These are phyloP conservation scores for Chalciporus sphaerocephalus DNA, from an alignment of 768 basidiomycete genomes.

Conservation along the genomic window DNA sequence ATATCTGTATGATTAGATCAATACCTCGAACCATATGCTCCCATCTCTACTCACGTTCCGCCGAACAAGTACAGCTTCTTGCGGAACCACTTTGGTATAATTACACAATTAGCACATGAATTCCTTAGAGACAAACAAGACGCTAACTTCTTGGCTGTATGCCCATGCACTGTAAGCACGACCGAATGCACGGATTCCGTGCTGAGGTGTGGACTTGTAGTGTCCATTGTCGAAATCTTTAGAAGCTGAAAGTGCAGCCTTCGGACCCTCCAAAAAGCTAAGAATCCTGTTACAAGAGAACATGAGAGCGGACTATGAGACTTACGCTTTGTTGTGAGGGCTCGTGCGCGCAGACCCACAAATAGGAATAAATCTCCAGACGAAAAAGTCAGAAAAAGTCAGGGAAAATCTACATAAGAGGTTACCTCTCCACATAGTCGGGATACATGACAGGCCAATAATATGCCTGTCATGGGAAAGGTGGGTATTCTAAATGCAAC, in stretches of 20 bases:
- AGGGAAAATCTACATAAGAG: background rate
- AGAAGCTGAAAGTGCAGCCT: slow-evolving; percentile 48
- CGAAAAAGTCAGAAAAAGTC: background rate
- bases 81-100: slow-evolving; percentile 46
- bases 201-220: slow-evolving; percentile 44
- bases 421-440: slow-evolving; percentile 47
- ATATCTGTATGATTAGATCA: slow-evolving; percentile 31
- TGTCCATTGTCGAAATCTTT: slow-evolving; percentile 53
- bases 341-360: slow-evolving; percentile 56
- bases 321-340: slow-evolving; percentile 51
- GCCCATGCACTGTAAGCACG: slow-evolving; percentile 57
- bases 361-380: slow-evolving; percentile 44
- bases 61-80: slow-evolving; percentile 40
- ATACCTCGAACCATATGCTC: background rate
- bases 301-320: background rate
- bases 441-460: slow-evolving; percentile 56
- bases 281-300: background rate
- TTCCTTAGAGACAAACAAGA: background rate
- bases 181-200: slow-evolving; percentile 52
- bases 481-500: background rate
- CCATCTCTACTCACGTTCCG: slow-evolving; percentile 33
- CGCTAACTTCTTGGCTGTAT: slow-evolving; percentile 49
- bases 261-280: slow-evolving; percentile 60
- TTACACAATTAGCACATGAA: background rate
- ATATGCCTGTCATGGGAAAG: slow-evolving; percentile 38